phyloP scores from a whole-genome alignment of 2,329 filamentous ascomycete species.

The Arthrobotrys sinensis region DNA sequence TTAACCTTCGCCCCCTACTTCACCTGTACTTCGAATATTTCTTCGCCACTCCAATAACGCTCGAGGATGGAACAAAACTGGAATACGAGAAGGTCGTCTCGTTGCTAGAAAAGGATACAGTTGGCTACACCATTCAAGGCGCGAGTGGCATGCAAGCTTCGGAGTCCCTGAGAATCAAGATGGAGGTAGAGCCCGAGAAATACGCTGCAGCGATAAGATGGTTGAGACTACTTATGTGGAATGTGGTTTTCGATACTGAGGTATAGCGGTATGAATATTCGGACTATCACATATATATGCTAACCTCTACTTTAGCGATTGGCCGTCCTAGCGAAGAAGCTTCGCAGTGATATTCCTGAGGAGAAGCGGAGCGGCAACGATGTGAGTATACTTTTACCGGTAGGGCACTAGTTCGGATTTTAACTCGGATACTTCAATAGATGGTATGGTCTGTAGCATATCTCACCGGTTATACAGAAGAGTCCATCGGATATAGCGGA shows the following conservation, averaged over 20 bases:
- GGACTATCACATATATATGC: not conserved
- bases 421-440: conserved; percentile 6
- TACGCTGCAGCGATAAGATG: conserved; percentile 86
- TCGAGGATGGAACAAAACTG: conserved; percentile 80
- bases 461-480: conserved; percentile 74
- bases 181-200: conserved; percentile 90
- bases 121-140: conserved; percentile 82
- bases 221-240: conserved; percentile 88
- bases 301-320: conserved; percentile 59
- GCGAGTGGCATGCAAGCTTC: conserved; percentile 80
- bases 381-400: conserved; percentile 60
- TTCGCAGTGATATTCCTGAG: conserved; percentile 92
- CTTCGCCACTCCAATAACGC: conserved; percentile 87
- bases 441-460: conserved; percentile 55
- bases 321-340: conserved; percentile 75
- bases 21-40: conserved; percentile 91
- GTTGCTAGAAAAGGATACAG: conserved; percentile 90
- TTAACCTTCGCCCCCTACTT: conserved; percentile 87
- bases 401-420: not conserved
- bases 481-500: conserved; percentile 82
- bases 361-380: conserved; percentile 86
- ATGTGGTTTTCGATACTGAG: conserved; percentile 86
- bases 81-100: conserved; percentile 94
- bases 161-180: conserved; percentile 84
- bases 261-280: conserved; percentile 62